These are phyloP conservation scores for Fusarium sp. DNA, from an alignment of 2,329 filamentous ascomycete species.

Conservation along the genomic window DNA sequence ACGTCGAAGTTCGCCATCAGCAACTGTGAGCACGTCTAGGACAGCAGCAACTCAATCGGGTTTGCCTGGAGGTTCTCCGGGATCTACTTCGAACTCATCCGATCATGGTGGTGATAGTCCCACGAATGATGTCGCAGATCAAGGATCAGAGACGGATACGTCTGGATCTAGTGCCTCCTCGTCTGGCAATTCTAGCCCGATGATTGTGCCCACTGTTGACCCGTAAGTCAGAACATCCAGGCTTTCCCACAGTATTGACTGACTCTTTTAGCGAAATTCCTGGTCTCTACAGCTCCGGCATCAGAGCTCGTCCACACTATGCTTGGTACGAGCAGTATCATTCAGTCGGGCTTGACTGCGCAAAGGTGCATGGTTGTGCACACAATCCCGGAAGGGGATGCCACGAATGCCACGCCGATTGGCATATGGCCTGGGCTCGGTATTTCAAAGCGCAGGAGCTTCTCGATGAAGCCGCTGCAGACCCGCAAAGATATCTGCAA, in stretches of 20 bases:
- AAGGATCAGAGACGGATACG: not conserved
- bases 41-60: not conserved
- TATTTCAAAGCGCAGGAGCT: conserved; percentile 35
- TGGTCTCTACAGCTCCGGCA: conserved; percentile 27
- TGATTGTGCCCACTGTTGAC: conserved; percentile 1
- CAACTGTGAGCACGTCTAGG: not conserved
- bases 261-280: conserved; percentile 37
- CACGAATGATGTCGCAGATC: not conserved
- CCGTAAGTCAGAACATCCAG: conserved; percentile 7
- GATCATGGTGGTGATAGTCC: not conserved
- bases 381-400: conserved; percentile 24
- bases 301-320: conserved; percentile 24
- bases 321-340: conserved; percentile 45
- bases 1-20: not conserved
- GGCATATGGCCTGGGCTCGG: conserved; percentile 34
- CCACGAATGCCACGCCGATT: conserved; percentile 39
- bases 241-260: not conserved
- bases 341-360: conserved; percentile 29
- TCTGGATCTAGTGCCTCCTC: not conserved
- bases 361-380: conserved; percentile 35
- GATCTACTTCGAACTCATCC: not conserved
- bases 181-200: conserved; percentile 10
- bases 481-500: conserved; percentile 10
- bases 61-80: not conserved
- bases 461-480: conserved; percentile 6